Conservation (phyloP, 139 green algal species). For the Picochlorum sp. region DNA sequence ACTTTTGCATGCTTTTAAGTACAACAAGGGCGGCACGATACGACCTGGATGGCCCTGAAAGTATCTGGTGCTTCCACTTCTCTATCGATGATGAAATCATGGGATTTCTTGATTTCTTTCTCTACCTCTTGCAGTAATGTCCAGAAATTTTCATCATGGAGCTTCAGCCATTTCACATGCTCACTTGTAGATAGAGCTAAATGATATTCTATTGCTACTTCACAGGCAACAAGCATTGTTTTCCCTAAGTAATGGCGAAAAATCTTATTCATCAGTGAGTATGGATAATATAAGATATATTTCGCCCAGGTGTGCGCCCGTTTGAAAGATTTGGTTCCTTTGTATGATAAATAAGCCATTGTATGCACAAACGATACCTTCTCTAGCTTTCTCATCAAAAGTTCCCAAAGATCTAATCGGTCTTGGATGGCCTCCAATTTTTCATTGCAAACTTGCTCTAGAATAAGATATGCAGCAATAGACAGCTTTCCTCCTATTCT, state of each 20-base stretch:
- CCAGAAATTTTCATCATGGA: slow-evolving; percentile 15
- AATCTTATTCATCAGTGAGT: slow-evolving; percentile 24
- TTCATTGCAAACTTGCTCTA: slow-evolving; percentile 58
- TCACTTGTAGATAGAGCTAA: slow-evolving; percentile 49
- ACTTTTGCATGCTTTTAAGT: slow-evolving; percentile 62
- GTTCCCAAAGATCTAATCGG: slow-evolving; percentile 26
- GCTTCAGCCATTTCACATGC: slow-evolving; percentile 44
- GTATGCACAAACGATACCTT: no score
- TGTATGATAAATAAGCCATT: no score
- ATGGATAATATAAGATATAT: slow-evolving; percentile 15
- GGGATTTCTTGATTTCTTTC: slow-evolving; percentile 17
- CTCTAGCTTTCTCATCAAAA: no score
- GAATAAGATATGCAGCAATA: slow-evolving; percentile 49
- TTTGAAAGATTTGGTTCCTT: no score
- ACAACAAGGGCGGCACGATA: slow-evolving; percentile 74
- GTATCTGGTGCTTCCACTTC: slow-evolving; percentile 78
- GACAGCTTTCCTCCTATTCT: slow-evolving; percentile 47
- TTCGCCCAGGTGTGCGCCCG: no score
- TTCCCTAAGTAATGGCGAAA: slow-evolving; percentile 25
- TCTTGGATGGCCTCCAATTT: slow-evolving; percentile 33
- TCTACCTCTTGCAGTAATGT: slow-evolving; percentile 28
- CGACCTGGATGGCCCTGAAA: slow-evolving; percentile 74
- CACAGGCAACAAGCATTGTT: slow-evolving; percentile 51
- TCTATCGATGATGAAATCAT: slow-evolving; percentile 67
- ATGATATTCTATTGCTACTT: slow-evolving; percentile 77